Evolutionary conservation across 2,329 filamentous ascomycete genomes (phyloP), one percentile per base, ranked within the genome.

Genomic region (Fusarium napiforme): DNA sequence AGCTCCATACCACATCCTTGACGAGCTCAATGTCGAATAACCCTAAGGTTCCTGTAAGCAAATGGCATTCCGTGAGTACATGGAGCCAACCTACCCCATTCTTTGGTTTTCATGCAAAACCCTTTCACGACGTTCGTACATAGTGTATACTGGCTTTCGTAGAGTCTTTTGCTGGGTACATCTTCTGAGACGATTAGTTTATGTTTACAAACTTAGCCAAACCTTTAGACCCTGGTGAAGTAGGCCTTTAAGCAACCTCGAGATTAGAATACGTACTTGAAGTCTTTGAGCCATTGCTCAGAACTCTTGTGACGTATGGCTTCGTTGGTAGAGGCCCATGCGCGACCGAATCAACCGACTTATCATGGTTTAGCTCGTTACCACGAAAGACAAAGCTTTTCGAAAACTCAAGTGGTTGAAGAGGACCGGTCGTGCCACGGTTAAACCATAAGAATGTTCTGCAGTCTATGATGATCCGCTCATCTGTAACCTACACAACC

Each of bases 101-200:
- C 34, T 32, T 69, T 69, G 1, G 58, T 32, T 36, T 64, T 68
- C 21, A 69, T 40, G 15, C 64, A 69, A 12, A 64, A 64, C 0
- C 64, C 67, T 19, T 30, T 53, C 1, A 69, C 40, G 7, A 43
- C 16, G 21, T 45, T 60, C 14, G 52, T 59, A 11, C 58, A 69
- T 9, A 69, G 19, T 5, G 36, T 39, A 16, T 50, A 49, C 16
- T 69, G 40, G n/a, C 34, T 30, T 4, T 52, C 49, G n/a, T 39
- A 62, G 7, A 69, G 49, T 2, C 5, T 15, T 7, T 55, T 55
- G 1, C n/a, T 50, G 9, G 43, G 5, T 37, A 40, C 4, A 7
- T 32, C 36, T n/a, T 26, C 3, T n/a, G 14, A 7, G 5, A 18
- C 10, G 3, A 14, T 55, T 18, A 55, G 34, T 15, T 16, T 21